Conservation (phyloP, 495 filamentous ascomycete species). For the Neurospora sublineolata region DNA sequence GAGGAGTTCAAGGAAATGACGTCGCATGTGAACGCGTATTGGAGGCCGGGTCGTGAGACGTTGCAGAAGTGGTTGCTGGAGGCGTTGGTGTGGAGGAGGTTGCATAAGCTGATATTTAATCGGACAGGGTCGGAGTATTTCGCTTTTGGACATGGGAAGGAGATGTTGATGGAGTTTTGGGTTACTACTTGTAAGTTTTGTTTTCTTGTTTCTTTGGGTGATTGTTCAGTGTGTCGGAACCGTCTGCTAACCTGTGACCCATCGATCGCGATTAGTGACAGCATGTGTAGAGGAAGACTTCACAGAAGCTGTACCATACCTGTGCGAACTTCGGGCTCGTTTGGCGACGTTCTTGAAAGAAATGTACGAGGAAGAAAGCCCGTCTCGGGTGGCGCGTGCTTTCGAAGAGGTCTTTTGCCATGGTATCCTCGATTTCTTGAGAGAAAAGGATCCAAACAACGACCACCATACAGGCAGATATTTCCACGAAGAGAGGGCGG, state of each 20-base stretch:
- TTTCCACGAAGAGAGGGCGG: neutral
- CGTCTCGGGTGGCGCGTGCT: neutral
- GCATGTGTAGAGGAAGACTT: neutral
- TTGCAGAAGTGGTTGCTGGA: neutral
- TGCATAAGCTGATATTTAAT: neutral
- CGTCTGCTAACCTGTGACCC: neutral
- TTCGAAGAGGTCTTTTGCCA: neutral
- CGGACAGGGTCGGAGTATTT: neutral
- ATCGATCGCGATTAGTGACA: neutral
- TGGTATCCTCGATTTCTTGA: neutral
- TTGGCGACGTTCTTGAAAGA: neutral
- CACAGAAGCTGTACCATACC: neutral
- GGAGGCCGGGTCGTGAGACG: neutral
- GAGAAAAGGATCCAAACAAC: neutral
- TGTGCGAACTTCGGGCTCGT: neutral
- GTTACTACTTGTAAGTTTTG: neutral
- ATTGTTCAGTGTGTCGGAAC: neutral
- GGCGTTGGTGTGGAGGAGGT: neutral
- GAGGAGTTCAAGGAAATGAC: constrained; percentile 8
- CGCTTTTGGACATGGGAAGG: neutral
- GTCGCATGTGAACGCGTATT: constrained; percentile 2
- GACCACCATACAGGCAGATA: neutral
- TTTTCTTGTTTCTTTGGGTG: neutral
- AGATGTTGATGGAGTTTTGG: neutral
- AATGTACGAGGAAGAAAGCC: neutral